These are phyloP conservation scores for Phytopythium delawarense DNA, from an alignment of 352 stramenopile genomes.

Conservation along the genomic window DNA sequence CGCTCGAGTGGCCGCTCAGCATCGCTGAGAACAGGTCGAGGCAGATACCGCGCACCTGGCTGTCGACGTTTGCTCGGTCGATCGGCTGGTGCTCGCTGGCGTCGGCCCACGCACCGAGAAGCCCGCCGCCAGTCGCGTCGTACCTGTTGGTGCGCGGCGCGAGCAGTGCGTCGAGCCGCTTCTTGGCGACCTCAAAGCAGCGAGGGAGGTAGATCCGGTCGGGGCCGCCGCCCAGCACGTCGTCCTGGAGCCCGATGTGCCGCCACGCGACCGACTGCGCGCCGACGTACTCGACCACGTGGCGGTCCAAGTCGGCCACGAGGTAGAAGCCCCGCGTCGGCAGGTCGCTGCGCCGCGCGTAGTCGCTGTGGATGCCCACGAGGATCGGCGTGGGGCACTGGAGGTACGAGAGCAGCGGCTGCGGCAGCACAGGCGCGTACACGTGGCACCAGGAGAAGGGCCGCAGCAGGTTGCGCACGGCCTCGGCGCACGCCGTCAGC, in stretches of 20 bases:
- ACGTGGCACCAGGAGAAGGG: slow-evolving; percentile 90
- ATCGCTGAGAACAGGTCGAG: slow-evolving; percentile 65
- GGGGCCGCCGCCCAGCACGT: slow-evolving; percentile 12
- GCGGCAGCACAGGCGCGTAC: slow-evolving; percentile 83
- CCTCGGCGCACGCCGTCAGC: slow-evolving; percentile 77
- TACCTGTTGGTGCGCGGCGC: slow-evolving; percentile 28
- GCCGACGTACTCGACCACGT: slow-evolving; percentile 67
- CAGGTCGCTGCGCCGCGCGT: slow-evolving; percentile 50
- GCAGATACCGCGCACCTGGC: slow-evolving; percentile 55
- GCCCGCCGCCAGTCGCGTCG: slow-evolving; percentile 35
- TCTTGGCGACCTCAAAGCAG: slow-evolving; percentile 51
- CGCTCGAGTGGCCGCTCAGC: slow-evolving; percentile 62
- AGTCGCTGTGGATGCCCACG: slow-evolving; percentile 77
- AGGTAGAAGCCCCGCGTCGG: slow-evolving; percentile 67
- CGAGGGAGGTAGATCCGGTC: slow-evolving; percentile 47
- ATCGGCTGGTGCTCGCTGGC: neutral
- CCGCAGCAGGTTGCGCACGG: slow-evolving; percentile 78
- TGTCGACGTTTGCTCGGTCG: slow-evolving; percentile 12
- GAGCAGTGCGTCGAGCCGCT: slow-evolving; percentile 50
- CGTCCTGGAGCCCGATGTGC: slow-evolving; percentile 42
- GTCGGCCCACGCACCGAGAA: neutral
- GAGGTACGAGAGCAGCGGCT: slow-evolving; percentile 82
- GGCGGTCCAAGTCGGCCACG: slow-evolving; percentile 68
- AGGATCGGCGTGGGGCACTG: slow-evolving; percentile 90
- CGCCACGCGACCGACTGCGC: slow-evolving; percentile 54